Percentiles rank a stretch among this genome's conserved stretches.
Evolutionary conservation across 2,329 filamentous ascomycete species (phyloP).

Genomic region (Daldinia eschscholtzii): DNA sequence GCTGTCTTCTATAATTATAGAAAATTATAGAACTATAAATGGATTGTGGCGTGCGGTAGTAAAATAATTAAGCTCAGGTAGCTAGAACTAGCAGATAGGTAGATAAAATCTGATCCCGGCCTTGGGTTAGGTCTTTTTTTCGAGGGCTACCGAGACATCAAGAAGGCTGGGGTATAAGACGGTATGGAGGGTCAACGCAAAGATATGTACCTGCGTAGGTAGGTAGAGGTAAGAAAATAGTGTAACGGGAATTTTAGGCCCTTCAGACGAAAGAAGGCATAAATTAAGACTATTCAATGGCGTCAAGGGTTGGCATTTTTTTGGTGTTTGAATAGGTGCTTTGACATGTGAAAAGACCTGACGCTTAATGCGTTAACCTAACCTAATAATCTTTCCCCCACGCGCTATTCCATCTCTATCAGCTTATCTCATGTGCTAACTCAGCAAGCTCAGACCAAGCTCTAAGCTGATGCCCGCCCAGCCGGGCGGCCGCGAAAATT

Average conservation of each 20-base stretch:
- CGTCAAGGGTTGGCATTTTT: constrained; percentile 17
- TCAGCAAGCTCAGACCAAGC: constrained; percentile 2
- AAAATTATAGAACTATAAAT: background rate
- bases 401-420: background rate
- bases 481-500: too few relatives aligned
- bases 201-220: constrained; percentile 1
- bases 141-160: constrained; percentile 39
- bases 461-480: background rate
- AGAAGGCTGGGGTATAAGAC: constrained; percentile 4
- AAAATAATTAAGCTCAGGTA: background rate
- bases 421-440: background rate
- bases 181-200: background rate
- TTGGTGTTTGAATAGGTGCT: constrained; percentile 1
- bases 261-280: constrained; percentile 21
- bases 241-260: constrained; percentile 14
- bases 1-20: constrained; percentile 4
- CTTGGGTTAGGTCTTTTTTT: background rate
- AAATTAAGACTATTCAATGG: constrained; percentile 21
- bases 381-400: constrained; percentile 20
- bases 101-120: constrained; percentile 15
- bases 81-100: background rate
- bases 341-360: constrained; percentile 38
- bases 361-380: constrained; percentile 8
- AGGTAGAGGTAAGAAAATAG: constrained; percentile 5
- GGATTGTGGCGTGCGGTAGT: background rate